phyloP scores from a whole-genome alignment of 441 rosid species.

The Bruguiera hainesii region DNA sequence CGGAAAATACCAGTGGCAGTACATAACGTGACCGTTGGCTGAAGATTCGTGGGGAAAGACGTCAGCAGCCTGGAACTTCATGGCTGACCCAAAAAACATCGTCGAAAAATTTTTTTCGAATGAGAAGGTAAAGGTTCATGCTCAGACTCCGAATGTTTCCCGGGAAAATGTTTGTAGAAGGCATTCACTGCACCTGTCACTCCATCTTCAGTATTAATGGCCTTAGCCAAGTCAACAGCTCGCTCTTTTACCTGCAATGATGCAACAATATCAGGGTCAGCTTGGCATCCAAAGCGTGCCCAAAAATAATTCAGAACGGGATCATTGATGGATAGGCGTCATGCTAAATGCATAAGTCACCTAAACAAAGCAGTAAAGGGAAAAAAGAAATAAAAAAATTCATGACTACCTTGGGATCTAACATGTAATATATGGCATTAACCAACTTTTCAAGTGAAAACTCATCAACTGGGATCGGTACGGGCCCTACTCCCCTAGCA shows the following conservation, averaged over 20 bases:
- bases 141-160: background rate
- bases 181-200: conserved; percentile 43
- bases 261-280: background rate
- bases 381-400: background rate
- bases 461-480: conserved; percentile 86
- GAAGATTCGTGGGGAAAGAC: too few species aligned
- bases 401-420: conserved; percentile 47
- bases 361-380: background rate
- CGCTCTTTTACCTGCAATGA: conserved; percentile 33
- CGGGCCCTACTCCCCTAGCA: conserved; percentile 90
- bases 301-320: too few species aligned
- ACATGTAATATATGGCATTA: conserved; percentile 79
- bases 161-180: conserved; percentile 41
- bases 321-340: too few species aligned
- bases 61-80: background rate
- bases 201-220: conserved; percentile 42
- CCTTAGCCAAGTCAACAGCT: conserved; percentile 38
- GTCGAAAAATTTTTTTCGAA: conserved; percentile 6
- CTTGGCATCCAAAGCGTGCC: background rate
- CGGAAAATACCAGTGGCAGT: too few species aligned
- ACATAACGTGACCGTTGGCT: too few species aligned
- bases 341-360: too few species aligned
- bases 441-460: conserved; percentile 78
- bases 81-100: conserved; percentile 17
- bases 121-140: conserved; percentile 5